Evolutionary conservation across 306 rosid genomes (phyloP).

Genomic region (Fragaria vesca): DNA sequence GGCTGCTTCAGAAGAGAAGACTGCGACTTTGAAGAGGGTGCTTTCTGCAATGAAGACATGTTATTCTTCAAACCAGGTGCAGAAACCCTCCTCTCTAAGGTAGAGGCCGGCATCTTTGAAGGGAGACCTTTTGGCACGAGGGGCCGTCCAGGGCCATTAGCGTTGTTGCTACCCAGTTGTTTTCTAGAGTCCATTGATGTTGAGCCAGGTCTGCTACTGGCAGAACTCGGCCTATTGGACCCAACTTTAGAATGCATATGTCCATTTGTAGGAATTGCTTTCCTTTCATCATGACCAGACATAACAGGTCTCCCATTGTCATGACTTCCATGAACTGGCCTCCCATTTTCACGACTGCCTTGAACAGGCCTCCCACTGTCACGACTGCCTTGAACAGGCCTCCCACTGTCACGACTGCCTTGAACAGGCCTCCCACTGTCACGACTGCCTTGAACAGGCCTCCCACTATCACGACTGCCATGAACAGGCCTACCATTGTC

Average conservation of each 20-base stretch:
- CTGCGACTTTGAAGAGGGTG: slow-evolving; percentile 38
- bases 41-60: slow-evolving; percentile 42
- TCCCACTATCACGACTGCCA: slow-evolving; percentile 41
- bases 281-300: slow-evolving; percentile 46
- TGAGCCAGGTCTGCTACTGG: slow-evolving; percentile 41
- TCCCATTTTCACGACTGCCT: slow-evolving; percentile 43
- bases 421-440: slow-evolving; percentile 36
- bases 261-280: slow-evolving; percentile 33
- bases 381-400: slow-evolving; percentile 32
- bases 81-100: slow-evolving; percentile 47
- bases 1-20: slow-evolving; percentile 41
- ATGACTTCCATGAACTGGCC: slow-evolving; percentile 27
- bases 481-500: slow-evolving; percentile 39
- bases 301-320: slow-evolving; percentile 43
- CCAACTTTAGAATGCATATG: slow-evolving; percentile 48
- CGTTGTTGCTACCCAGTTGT: slow-evolving; percentile 54
- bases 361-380: slow-evolving; percentile 37
- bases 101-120: slow-evolving; percentile 38
- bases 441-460: slow-evolving; percentile 29
- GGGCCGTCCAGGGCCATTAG: slow-evolving; percentile 68
- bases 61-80: slow-evolving; percentile 39
- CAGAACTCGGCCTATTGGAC: slow-evolving; percentile 47
- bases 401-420: slow-evolving; percentile 26
- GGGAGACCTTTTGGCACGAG: slow-evolving; percentile 48
- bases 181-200: slow-evolving; percentile 49